These are phyloP conservation scores for Starmerella sp. DNA, from an alignment of 805 yeast species.

Conservation along the genomic window DNA sequence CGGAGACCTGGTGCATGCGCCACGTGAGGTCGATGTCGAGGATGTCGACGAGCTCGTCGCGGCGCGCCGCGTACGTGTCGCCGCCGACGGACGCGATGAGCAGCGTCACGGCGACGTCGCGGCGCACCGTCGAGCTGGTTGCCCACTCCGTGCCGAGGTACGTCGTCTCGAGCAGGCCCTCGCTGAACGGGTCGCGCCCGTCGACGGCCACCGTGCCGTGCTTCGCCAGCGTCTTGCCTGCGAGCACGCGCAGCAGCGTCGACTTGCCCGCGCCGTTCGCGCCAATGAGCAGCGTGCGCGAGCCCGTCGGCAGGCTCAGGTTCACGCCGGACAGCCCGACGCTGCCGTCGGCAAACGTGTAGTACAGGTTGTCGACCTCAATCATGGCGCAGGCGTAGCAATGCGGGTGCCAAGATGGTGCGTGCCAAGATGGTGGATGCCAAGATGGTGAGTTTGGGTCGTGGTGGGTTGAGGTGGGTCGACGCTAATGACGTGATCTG, in stretches of 20 bases:
- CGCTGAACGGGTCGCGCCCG: conserved; percentile 82
- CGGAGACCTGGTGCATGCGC: conserved; percentile 87
- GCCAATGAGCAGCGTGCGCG: conserved; percentile 72
- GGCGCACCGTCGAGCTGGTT: conserved; percentile 71
- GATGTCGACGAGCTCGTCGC: conserved; percentile 63
- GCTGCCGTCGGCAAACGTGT: conserved; percentile 51
- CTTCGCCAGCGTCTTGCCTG: conserved; percentile 81
- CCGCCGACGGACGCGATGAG: conserved; percentile 75
- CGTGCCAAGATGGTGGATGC: too few species aligned
- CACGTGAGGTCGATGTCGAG: conserved; percentile 79
- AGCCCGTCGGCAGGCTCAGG: conserved; percentile 53
- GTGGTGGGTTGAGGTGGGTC: too few species aligned
- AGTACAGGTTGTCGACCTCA: conserved; percentile 51
- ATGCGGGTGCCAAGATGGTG: background rate
- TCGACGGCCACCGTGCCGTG: conserved; percentile 61
- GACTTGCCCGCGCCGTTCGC: conserved; percentile 98
- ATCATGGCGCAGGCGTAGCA: conserved; percentile 30
- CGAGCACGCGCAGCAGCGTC: conserved; percentile 68
- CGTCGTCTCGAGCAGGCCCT: conserved; percentile 40
- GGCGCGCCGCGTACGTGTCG: conserved; percentile 58
- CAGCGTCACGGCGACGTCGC: conserved; percentile 80
- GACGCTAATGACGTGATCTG: too few species aligned
- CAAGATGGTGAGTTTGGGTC: too few species aligned
- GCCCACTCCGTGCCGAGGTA: conserved; percentile 98
- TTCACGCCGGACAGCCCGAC: conserved; percentile 60